A percentile compares a stretch with the other conserved stretches of the same genome.
These are phyloP conservation scores for Cystobasidium onofrii DNA, from an alignment of 768 basidiomycete species.

Conservation along the genomic window DNA sequence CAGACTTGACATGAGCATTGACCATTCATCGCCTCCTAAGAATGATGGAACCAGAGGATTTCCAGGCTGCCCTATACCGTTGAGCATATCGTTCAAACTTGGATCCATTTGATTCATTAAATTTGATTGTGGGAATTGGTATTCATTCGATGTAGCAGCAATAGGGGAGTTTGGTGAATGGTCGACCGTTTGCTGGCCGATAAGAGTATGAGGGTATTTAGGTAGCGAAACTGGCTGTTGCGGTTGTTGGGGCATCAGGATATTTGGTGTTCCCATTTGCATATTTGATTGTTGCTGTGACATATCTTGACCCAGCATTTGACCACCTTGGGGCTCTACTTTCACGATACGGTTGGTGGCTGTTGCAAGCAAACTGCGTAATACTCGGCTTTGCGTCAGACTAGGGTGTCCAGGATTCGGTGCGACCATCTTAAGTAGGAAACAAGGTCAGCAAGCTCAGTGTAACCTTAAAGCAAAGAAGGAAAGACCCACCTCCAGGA, in stretches of 20 bases:
- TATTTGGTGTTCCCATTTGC: not conserved
- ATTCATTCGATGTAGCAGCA: not conserved
- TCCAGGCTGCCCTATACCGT: conserved; percentile 28
- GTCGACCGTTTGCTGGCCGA: conserved; percentile 19
- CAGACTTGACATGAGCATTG: conserved; percentile 22
- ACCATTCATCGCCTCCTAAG: conserved; percentile 31
- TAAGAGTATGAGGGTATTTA: conserved; percentile 8
- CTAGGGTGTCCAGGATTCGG: conserved; percentile 27
- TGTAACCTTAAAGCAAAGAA: not conserved
- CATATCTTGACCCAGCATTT: not conserved
- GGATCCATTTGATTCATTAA: not conserved
- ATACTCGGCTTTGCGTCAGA: conserved; percentile 22
- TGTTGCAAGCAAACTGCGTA: conserved; percentile 8
- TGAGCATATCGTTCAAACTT: conserved; percentile 17
- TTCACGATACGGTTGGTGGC: conserved; percentile 10
- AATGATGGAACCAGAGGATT: conserved; percentile 28
- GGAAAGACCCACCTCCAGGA: conserved; percentile 4
- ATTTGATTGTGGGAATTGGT: not conserved
- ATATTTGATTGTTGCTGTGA: not conserved
- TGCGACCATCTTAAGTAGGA: conserved; percentile 21
- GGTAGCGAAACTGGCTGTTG: conserved; percentile 4
- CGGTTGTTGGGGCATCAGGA: not conserved
- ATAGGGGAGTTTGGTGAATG: conserved; percentile 22
- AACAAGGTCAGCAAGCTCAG: not conserved
- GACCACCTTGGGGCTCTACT: not conserved